Evolutionary conservation across 2,329 filamentous ascomycete species (phyloP), one percentile per base, ranked within the genome.

Genomic region (Fusarium miscanthi): DNA sequence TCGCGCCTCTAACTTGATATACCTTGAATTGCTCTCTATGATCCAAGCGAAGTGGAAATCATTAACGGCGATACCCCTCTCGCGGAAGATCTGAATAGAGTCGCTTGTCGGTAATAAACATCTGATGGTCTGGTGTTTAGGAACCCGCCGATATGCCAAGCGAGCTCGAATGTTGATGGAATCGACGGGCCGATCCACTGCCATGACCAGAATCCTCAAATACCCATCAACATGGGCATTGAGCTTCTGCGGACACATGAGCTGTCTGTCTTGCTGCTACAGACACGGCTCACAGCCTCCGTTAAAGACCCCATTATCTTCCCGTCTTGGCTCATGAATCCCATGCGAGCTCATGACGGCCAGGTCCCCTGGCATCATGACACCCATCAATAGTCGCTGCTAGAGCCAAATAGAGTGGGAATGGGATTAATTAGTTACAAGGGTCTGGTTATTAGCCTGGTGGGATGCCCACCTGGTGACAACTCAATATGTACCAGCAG

Each of bases 101-200:
- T 61, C 66, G 58, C 62, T 56, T 58, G 41, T 21, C 40, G 45
- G 38, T 59, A 38, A 53, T 49, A 33, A 71, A 64, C 51, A 70
- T 67, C 61, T 59, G 70, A 71, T 57, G 59, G 65, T 69, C 64
- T 69, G 65, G 62, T 56, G 31, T 56, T 64, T 49, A 71, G 70
- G 70, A 60, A 30, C 59, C 63, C 38, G 54, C 70, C 45, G 70
- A 64, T 45, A 46, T 41, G 53, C 45, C 54, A 43, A 54, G 66
- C 48, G 42, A 69, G 58, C 70, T 73, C 66, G 70, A 67, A 72
- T 70, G 59, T 71, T 73, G 49, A 54, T 59, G 69, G 63, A 63
- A 56, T 74, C 58, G 63, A 68, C 70, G 70, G 73, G 54, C 74
- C 73, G 74, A 74, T 73, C 63, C 66, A 76, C 56, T 45, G 40